These are phyloP conservation scores for Perkinsus olseni DNA, from an alignment of 169 alveolate species.

Conservation along the genomic window DNA sequence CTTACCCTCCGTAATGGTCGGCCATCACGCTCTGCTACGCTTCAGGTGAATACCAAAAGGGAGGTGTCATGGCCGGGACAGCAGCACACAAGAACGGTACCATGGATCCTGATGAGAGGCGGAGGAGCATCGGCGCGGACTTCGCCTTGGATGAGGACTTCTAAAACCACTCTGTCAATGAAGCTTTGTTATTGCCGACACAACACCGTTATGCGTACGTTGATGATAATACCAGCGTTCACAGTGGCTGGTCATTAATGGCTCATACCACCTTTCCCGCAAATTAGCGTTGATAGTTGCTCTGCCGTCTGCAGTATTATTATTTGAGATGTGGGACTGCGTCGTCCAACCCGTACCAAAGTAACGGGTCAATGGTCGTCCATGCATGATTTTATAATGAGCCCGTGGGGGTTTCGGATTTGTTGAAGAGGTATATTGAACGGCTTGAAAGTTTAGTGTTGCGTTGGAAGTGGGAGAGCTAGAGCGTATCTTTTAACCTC, in stretches of 20 bases:
- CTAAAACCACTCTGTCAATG: conserved; percentile 8
- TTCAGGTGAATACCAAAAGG: conserved; percentile 84
- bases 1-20: too few species aligned
- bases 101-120: conserved; percentile 13
- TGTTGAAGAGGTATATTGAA: neutral
- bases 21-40: neutral
- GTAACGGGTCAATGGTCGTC: neutral
- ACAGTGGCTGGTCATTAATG: neutral
- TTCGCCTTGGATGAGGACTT: conserved; percentile 47
- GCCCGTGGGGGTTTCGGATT: neutral
- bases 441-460: neutral
- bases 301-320: neutral
- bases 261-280: neutral
- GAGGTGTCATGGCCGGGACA: conserved; percentile 83
- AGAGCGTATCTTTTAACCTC: neutral
- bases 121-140: neutral
- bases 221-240: too few species aligned
- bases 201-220: neutral
- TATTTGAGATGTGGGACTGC: neutral
- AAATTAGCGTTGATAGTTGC: neutral
- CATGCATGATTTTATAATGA: neutral
- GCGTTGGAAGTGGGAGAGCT: neutral
- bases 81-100: conserved; percentile 38
- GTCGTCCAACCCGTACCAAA: neutral
- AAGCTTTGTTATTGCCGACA: neutral